Evolutionary conservation across 2,329 filamentous ascomycete genomes (phyloP).

Genomic region (Epichloe bromicola): DNA sequence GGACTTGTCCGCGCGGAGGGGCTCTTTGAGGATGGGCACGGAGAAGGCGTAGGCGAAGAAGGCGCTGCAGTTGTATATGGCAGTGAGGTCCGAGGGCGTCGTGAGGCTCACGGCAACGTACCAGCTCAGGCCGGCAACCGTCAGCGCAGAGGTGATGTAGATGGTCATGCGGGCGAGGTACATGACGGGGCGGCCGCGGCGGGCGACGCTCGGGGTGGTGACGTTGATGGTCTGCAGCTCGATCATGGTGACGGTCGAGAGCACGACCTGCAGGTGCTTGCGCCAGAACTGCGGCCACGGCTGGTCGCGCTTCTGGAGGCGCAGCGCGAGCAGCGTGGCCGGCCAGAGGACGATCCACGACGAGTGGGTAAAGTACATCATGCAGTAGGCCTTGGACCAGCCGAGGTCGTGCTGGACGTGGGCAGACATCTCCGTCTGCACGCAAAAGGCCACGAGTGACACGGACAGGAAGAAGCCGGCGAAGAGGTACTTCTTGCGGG

Average conservation of each 20-base stretch:
- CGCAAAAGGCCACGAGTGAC: constrained; percentile 75
- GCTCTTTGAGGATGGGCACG: constrained; percentile 78
- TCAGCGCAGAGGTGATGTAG: constrained; percentile 73
- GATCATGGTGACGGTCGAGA: constrained; percentile 63
- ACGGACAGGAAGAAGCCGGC: constrained; percentile 72
- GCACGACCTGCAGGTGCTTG: constrained; percentile 36
- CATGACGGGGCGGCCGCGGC: constrained; percentile 30
- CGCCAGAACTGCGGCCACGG: constrained; percentile 84
- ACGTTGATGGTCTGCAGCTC: constrained; percentile 63
- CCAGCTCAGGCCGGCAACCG: constrained; percentile 85
- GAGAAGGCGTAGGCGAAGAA: constrained; percentile 98
- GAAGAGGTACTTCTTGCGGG: constrained; percentile 73
- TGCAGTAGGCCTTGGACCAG: constrained; percentile 99
- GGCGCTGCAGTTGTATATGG: constrained; percentile 97
- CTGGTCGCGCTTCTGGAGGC: constrained; percentile 63
- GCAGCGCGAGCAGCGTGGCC: constrained; percentile 64
- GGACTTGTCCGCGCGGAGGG: constrained; percentile 71
- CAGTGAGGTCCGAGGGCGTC: constrained; percentile 83
- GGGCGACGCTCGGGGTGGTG: constrained; percentile 25
- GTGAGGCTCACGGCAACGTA: constrained; percentile 92
- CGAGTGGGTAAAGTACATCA: constrained; percentile 95
- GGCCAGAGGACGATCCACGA: constrained; percentile 91
- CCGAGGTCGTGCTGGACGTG: constrained; percentile 86
- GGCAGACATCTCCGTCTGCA: constrained; percentile 91
- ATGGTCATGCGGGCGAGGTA: constrained; percentile 74